These are phyloP conservation scores for Murraya koenigii DNA, from an alignment of 345 rosid species.

Conservation along the genomic window DNA sequence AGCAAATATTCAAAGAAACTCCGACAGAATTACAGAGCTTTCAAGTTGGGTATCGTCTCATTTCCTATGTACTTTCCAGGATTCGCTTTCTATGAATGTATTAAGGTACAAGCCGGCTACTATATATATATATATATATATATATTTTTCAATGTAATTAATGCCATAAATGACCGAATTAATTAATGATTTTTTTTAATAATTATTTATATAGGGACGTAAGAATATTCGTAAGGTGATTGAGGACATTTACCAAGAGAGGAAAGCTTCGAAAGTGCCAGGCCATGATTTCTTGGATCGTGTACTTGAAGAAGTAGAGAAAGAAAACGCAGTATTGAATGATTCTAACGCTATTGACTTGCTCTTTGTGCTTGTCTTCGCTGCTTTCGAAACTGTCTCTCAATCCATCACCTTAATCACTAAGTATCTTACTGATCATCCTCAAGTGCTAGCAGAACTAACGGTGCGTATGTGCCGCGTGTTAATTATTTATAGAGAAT, in stretches of 20 bases:
- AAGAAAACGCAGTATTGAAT: constrained; percentile 4
- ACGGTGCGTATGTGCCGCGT: constrained; percentile 1
- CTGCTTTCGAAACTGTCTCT: constrained; percentile 37
- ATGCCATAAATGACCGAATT: no score
- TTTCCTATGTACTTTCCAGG: constrained; percentile 38
- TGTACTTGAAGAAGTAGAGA: constrained; percentile 16
- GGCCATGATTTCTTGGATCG: constrained; percentile 22
- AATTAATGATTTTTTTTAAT: no score
- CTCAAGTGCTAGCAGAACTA: constrained; percentile 22
- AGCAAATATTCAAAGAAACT: constrained; percentile 12
- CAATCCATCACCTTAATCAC: constrained; percentile 24
- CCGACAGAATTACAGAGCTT: background rate
- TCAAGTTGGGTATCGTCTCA: constrained; percentile 28
- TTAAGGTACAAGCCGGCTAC: constrained; percentile 16
- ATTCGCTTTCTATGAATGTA: constrained; percentile 24
- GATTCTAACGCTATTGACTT: constrained; percentile 23
- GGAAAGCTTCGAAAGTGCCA: constrained; percentile 8
- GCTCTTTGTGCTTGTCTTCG: constrained; percentile 29
- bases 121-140: accelerated
- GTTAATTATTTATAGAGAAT: background rate
- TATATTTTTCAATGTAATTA: no score
- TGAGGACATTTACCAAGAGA: constrained; percentile 3
- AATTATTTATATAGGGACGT: constrained; percentile 5
- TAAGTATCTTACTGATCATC: constrained; percentile 29
- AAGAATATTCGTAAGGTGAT: constrained; percentile 6